A percentile compares a stretch with the other conserved stretches of the same genome.
Evolutionary conservation across 495 filamentous ascomycete species (phyloP).

Genomic region (Penicillium desertorum): DNA sequence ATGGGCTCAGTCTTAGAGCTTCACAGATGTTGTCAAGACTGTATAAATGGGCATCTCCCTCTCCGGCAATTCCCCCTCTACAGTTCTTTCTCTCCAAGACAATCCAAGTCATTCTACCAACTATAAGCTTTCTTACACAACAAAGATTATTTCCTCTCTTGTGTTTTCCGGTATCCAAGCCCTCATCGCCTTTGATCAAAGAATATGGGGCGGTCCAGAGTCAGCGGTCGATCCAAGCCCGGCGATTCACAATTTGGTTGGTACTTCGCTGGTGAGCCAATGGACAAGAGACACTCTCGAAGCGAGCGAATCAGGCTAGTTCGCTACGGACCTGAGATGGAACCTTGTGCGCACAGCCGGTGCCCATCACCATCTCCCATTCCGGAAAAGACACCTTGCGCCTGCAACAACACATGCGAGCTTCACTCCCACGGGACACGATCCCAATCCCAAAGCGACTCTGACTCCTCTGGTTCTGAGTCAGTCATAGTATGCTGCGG

Average conservation of each 20-base stretch:
- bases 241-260: neutral
- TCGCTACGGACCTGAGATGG: slow-evolving; percentile 2
- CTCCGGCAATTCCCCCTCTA: slow-evolving; percentile 8
- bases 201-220: slow-evolving; percentile 6
- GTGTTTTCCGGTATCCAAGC: neutral
- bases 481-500: neutral
- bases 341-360: slow-evolving; percentile 4
- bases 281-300: slow-evolving; percentile 1
- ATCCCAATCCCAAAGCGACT: neutral
- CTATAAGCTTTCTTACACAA: neutral
- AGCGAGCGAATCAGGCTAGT: slow-evolving; percentile 2
- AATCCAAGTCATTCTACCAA: neutral
- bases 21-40: neutral
- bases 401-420: neutral
- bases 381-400: neutral
- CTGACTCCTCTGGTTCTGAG: neutral
- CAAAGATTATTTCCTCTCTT: neutral
- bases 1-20: slow-evolving; percentile 8
- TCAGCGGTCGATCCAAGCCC: slow-evolving; percentile 4
- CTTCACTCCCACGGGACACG: neutral
- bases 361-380: slow-evolving; percentile 1
- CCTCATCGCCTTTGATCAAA: neutral
- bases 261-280: slow-evolving; percentile 9
- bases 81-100: slow-evolving; percentile 8
- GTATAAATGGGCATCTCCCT: slow-evolving; percentile 1